These are phyloP conservation scores for Candida lessepsii DNA, from an alignment of 805 yeast species.

Conservation along the genomic window DNA sequence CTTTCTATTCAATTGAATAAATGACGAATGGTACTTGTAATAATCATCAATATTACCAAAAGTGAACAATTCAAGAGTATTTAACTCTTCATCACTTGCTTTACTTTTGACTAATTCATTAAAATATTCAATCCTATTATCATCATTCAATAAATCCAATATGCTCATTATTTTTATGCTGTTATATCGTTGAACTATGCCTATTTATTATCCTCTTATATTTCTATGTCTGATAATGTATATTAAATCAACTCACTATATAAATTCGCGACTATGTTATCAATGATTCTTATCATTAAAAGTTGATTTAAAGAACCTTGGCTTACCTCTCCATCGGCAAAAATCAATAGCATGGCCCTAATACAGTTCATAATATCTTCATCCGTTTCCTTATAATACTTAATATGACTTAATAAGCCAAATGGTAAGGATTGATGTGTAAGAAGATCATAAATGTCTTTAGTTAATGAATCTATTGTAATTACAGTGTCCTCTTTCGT, in stretches of 20 bases:
- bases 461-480: slow-evolving; percentile 16
- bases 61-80: slow-evolving; percentile 38
- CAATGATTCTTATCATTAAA: slow-evolving; percentile 21
- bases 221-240: too few species aligned
- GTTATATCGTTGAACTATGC: too few species aligned
- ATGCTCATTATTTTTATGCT: slow-evolving; percentile 1
- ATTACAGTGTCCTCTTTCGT: slow-evolving; percentile 10
- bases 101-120: slow-evolving; percentile 4
- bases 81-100: slow-evolving; percentile 9
- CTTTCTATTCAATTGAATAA: slow-evolving; percentile 14
- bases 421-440: slow-evolving; percentile 12
- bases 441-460: slow-evolving; percentile 15
- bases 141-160: slow-evolving; percentile 2
- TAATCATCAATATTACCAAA: slow-evolving; percentile 34
- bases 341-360: slow-evolving; percentile 12
- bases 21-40: too few species aligned
- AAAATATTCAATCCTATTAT: slow-evolving; percentile 7
- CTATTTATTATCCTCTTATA: too few species aligned
- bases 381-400: slow-evolving; percentile 19
- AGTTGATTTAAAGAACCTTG: slow-evolving; percentile 14
- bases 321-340: neutral
- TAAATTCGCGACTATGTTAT: slow-evolving; percentile 19
- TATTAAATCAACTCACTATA: slow-evolving; percentile 22
- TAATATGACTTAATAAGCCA: slow-evolving; percentile 7
- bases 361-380: slow-evolving; percentile 18